phyloP scores from a whole-genome alignment of 257 asterid species.

The Gentiana straminea region DNA sequence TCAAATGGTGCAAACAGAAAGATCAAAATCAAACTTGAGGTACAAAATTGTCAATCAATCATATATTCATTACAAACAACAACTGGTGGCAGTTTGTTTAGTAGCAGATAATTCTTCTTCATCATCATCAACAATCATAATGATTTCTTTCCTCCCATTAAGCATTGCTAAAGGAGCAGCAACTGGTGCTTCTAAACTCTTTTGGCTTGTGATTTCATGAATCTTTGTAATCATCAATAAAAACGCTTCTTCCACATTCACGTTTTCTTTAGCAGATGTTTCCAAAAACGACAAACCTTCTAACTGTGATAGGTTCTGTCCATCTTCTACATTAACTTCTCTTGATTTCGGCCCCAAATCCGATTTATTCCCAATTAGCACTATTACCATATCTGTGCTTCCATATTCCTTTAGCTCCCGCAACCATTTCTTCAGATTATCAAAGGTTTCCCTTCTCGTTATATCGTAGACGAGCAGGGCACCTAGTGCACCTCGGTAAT shows the following conservation, averaged over 20 bases:
- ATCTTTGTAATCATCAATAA: conserved; percentile 55
- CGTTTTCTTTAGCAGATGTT: conserved; percentile 75
- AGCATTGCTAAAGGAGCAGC: conserved; percentile 10
- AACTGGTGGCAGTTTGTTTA: conserved; percentile 34
- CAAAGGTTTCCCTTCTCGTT: conserved; percentile 56
- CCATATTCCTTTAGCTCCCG: conserved; percentile 58
- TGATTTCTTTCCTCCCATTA: conserved; percentile 41
- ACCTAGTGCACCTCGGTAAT: conserved; percentile 78
- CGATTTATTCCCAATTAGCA: conserved; percentile 71
- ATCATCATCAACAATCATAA: conserved; percentile 35
- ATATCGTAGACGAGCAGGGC: conserved; percentile 74
- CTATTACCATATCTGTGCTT: conserved; percentile 61
- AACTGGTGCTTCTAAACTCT: conserved; percentile 26
- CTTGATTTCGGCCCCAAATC: conserved; percentile 40
- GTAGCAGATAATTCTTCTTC: conserved; percentile 50
- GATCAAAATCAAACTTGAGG: too few relatives aligned
- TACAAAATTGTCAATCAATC: too few relatives aligned
- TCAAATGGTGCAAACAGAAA: too few relatives aligned
- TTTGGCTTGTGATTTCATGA: conserved; percentile 45
- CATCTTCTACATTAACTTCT: conserved; percentile 60
- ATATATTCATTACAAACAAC: conserved; percentile 31
- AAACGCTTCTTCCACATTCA: conserved; percentile 84
- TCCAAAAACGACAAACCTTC: conserved; percentile 65
- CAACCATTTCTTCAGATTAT: conserved; percentile 60
- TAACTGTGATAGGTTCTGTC: conserved; percentile 51